Evolutionary conservation across 2,329 filamentous ascomycete species (phyloP).

Genomic region (Monosporascus ibericus): DNA sequence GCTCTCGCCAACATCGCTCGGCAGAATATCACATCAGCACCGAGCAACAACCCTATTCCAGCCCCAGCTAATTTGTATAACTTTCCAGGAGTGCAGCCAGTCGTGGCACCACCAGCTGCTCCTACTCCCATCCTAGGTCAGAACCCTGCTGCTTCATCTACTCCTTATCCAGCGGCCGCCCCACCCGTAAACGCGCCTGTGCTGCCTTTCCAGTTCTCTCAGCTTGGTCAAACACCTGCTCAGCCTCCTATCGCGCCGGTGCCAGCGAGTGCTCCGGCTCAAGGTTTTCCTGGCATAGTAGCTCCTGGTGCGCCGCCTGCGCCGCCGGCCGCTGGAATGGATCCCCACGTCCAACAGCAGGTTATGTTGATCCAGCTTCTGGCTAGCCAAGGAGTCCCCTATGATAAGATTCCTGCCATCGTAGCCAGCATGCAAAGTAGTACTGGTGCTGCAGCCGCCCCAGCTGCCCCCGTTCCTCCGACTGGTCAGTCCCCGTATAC

Average conservation of each 20-base stretch:
- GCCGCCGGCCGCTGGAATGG: conserved; percentile 32
- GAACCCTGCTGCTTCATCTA: conserved; percentile 6
- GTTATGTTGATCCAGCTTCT: conserved; percentile 70
- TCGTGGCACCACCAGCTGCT: conserved; percentile 23
- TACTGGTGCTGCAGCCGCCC: conserved; percentile 25
- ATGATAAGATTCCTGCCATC: conserved; percentile 65
- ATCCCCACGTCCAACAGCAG: conserved; percentile 60
- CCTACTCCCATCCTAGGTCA: conserved; percentile 25
- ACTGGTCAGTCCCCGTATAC: conserved; percentile 36
- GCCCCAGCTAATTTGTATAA: conserved; percentile 26
- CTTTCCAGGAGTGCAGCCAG: conserved; percentile 17
- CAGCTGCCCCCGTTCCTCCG: conserved; percentile 31
- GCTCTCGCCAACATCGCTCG: conserved; percentile 76
- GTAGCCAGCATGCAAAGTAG: conserved; percentile 46
- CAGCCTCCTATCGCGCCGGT: conserved; percentile 24
- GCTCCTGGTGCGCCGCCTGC: conserved; percentile 29
- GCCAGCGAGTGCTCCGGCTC: conserved; percentile 31
- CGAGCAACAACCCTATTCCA: conserved; percentile 35
- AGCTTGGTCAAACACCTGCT: conserved; percentile 31
- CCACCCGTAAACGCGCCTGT: conserved; percentile 54
- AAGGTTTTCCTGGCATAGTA: conserved; percentile 29
- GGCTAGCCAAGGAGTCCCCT: conserved; percentile 66
- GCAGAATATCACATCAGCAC: conserved; percentile 53
- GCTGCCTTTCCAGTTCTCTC: conserved; percentile 40
- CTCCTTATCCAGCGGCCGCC: conserved; percentile 36